Base-by-base conservation (phyloP, 805 yeast species). In the Wickerhamomyces bisporus region DNA sequence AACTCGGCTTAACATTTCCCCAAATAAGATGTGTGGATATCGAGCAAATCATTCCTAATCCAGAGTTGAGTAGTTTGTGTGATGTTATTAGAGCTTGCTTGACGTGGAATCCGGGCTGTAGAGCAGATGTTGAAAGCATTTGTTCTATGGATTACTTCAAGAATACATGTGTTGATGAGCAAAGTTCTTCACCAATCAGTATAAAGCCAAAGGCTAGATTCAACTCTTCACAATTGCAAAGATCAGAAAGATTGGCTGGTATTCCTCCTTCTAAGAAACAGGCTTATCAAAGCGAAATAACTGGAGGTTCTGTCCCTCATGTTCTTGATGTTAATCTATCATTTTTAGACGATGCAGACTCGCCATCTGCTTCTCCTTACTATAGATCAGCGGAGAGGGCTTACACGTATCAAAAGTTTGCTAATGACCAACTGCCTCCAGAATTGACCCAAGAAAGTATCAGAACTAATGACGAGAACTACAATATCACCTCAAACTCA, bases 41-140 rank as follows among this genome's bases (percentile, higher is more conserved):
- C 10, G 62, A 68, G 13, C 58, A 65, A 5, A 44, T 81, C 9
- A 54, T 80, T 6, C 65, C 71, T 8, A 61, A 71, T 41, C 60
- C 71, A 0, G 74, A 69, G 28, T 60, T 74, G 18, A 47, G 53
- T 12, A 45, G 48, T 13, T 50, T 66, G 51, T 48, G 58, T 40
- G 49, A 70, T 56, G 53, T 70, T 59, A 51, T 74, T 52, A 48
- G 68, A 59, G 37, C 41, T 5, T 83, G 89, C 49, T 64, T 88
- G 25, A 63, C 70, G 35, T 88, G 96, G 96, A 80, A 86, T 59
- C 94, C 96, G 2, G 58, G 60, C n/a, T 54, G 59, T n/a, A 68
- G 94, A 47, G 71, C 76, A 0, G 70, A 72, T 27, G 81, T 73
- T 2, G 65, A 65, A 1, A 58, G 59, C 8, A 47, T 84, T 23